Evolutionary conservation across 2,329 filamentous ascomycete genomes (phyloP), one percentile per base, ranked within the genome.

Genomic region (Fusarium poae): DNA sequence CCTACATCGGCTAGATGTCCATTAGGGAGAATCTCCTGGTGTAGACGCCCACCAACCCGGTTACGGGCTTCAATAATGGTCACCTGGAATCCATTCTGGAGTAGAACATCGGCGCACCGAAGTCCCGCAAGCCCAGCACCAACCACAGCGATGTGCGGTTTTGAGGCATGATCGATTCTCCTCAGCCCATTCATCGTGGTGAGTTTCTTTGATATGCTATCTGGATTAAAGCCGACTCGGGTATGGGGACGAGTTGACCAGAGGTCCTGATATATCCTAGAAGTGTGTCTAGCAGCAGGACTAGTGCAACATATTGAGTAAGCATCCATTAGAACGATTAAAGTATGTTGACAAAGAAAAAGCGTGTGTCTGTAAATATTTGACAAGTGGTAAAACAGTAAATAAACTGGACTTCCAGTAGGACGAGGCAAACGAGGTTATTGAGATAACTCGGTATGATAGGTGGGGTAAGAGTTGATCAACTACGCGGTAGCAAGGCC

Each of bases 61-160:
- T 89, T 78, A 18, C 91, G 83, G 11, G 86, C 91, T 76, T 94
- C 91, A 20, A 93, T 80, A 15, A 93, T 82, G 0, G 90, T 92
- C 15, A 93, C 91, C 39, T 84, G 81, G 72, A 90, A 88, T 18
- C 89, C 90, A 75, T 88, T 82, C 57, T 86, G 83, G 4, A 92
- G 79, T 0, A 94, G 80, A 3, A 92, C 77, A 68, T 92, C 89
- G 53, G 91, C 90, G 74, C 89, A 91, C 66, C 90, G 84, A n/a
- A 94, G 81, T 0, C 91, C 91, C 8, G 91, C 85, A 27, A 93
- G 82, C 7, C 91, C 91, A 39, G 89, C 91, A 20, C 91, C 91
- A 39, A 94, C 79, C n/a, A 94, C 81, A 32, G 86, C 88, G 40
- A 93, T 79, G 65, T 88, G 88, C 10, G 86, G 85, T 59, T 77